A percentile compares a stretch with the other conserved stretches of the same genome.
Evolutionary conservation across 2,329 filamentous ascomycete genomes (phyloP).

Genomic region (Acephala macrosclerotiorum): DNA sequence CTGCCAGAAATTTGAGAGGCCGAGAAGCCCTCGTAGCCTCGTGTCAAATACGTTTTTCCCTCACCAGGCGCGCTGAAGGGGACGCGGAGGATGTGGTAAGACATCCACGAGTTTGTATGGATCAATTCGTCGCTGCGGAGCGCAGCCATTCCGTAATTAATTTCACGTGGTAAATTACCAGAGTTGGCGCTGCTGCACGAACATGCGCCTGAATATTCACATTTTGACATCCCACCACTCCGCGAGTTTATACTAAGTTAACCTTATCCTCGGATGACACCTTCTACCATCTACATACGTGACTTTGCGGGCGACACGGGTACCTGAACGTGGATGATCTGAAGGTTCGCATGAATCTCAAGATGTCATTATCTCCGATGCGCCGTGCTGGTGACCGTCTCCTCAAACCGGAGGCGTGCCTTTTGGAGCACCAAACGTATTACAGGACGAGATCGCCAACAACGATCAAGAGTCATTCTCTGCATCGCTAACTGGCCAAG

Average conservation of each 20-base stretch:
- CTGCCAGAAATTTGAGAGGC: neutral
- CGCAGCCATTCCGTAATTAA: constrained; percentile 9
- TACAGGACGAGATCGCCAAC: constrained; percentile 1
- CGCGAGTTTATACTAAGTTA: neutral
- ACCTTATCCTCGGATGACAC: constrained; percentile 9
- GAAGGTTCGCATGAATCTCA: constrained; percentile 14
- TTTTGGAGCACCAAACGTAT: constrained; percentile 15
- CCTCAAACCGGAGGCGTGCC: constrained; percentile 15
- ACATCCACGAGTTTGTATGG: constrained; percentile 5
- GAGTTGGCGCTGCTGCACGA: neutral
- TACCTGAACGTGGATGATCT: constrained; percentile 17
- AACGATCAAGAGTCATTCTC: constrained; percentile 4
- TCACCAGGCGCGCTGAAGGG: neutral
- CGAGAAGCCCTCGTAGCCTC: neutral
- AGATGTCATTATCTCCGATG: constrained; percentile 25
- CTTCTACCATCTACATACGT: neutral
- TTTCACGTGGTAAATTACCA: neutral
- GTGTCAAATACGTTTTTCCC: constrained; percentile 12
- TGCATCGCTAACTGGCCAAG: neutral
- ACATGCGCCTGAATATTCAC: neutral
- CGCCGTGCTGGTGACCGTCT: neutral
- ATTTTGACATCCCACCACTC: constrained; percentile 7
- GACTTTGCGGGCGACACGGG: neutral
- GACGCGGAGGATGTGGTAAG: neutral
- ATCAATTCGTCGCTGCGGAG: neutral